Conservation (phyloP, 202 grass and related monocot species). For the Setaria viridis region DNA sequence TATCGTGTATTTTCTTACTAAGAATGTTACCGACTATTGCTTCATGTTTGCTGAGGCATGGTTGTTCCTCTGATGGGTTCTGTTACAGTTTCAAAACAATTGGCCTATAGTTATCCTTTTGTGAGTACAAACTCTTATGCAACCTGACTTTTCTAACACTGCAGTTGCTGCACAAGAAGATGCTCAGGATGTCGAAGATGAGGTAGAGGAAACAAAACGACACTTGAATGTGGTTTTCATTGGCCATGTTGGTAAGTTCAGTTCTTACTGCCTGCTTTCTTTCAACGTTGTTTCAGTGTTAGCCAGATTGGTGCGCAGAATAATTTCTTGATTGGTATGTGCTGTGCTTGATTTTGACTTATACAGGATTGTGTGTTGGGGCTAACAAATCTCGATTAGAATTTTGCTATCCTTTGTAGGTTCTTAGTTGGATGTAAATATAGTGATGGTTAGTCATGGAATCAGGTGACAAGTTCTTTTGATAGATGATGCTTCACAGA, state of each 20-base stretch:
- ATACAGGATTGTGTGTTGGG: not conserved
- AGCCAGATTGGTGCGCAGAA: not conserved
- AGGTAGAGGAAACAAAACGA: conserved; percentile 66
- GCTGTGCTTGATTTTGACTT: not conserved
- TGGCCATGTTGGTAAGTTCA: conserved; percentile 92
- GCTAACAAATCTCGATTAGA: not conserved
- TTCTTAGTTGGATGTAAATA: not conserved
- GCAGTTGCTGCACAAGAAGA: conserved; percentile 60
- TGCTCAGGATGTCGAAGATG: conserved; percentile 51
- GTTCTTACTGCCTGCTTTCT: not conserved
- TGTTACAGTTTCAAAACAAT: not conserved
- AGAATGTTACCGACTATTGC: not conserved
- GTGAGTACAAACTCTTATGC: not conserved
- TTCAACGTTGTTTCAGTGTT: not conserved
- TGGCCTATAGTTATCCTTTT: not conserved
- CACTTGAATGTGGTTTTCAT: conserved; percentile 99
- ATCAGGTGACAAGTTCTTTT: not conserved
- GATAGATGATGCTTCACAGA: not conserved
- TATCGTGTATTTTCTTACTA: not conserved
- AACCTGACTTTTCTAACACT: conserved; percentile 30
- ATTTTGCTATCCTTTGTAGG: not conserved
- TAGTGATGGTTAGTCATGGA: not conserved
- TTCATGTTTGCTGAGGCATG: conserved; percentile 13
- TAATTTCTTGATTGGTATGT: conserved; percentile 16
- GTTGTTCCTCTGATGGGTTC: not conserved